Conservation (phyloP, 192 early-diverging fungal genomes). For the Coemansia sp. region DNA sequence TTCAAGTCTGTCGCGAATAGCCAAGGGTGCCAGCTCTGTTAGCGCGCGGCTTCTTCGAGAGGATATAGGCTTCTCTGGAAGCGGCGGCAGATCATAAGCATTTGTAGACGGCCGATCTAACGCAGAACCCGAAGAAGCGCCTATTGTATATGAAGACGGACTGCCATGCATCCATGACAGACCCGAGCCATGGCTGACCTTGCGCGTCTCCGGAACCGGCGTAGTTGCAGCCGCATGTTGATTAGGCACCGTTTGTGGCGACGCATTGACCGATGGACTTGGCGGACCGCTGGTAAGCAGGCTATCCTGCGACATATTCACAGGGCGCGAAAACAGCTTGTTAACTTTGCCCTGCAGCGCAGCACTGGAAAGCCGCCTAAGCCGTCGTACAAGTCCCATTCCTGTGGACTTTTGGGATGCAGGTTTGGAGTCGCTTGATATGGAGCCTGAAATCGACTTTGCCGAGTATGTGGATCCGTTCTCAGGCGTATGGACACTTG, state of each 20-base stretch:
- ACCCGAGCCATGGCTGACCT: not conserved
- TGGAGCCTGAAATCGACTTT: constrained; percentile 27
- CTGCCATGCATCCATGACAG: constrained; percentile 9
- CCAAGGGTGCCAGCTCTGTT: constrained; percentile 39
- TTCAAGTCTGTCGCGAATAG: constrained; percentile 22
- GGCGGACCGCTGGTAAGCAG: constrained; percentile 17
- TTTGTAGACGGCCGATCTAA: constrained; percentile 21
- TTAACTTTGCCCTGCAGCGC: constrained; percentile 51
- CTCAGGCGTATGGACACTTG: constrained; percentile 34
- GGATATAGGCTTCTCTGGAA: constrained; percentile 29
- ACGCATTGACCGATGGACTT: constrained; percentile 22
- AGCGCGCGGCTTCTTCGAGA: constrained; percentile 40
- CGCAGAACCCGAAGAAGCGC: constrained; percentile 18
- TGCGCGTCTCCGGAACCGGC: not conserved
- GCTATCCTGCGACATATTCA: constrained; percentile 49
- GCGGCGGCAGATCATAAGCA: constrained; percentile 22
- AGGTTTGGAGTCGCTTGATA: constrained; percentile 43
- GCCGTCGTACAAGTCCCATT: constrained; percentile 44
- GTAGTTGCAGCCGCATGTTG: constrained; percentile 6
- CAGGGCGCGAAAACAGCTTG: constrained; percentile 40
- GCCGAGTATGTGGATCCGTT: constrained; percentile 39
- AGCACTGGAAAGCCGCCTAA: constrained; percentile 48
- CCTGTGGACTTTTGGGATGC: constrained; percentile 47
- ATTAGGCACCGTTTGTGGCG: constrained; percentile 8
- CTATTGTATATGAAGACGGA: constrained; percentile 15